These are phyloP conservation scores for Rhizophora apiculata DNA, from an alignment of 345 rosid species.

Conservation along the genomic window DNA sequence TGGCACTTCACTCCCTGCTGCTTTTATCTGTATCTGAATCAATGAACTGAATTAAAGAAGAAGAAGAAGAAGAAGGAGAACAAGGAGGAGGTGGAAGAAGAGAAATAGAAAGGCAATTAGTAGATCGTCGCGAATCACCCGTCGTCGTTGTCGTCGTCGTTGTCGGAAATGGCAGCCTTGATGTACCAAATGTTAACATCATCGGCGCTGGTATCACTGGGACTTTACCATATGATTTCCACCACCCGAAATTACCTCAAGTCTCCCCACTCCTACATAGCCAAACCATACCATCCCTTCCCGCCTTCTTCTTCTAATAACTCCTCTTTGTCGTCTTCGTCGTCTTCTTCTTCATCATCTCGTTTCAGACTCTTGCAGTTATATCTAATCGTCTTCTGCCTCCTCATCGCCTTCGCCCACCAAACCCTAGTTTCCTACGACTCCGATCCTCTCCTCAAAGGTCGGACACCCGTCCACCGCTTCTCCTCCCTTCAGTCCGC, in stretches of 20 bases:
- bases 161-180: conserved; percentile 46
- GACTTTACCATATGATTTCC: conserved; percentile 71
- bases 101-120: not conserved
- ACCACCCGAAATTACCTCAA: conserved; percentile 58
- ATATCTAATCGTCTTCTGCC: conserved; percentile 52
- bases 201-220: conserved; percentile 55
- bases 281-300: conserved; percentile 70
- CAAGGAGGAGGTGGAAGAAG: too few species aligned
- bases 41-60: too few species aligned
- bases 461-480: conserved; percentile 79
- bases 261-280: conserved; percentile 67
- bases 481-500: conserved; percentile 78
- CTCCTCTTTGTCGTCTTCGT: not conserved
- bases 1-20: too few species aligned
- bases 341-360: not conserved
- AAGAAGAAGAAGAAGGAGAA: too few species aligned
- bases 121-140: not conserved
- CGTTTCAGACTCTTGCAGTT: conserved; percentile 56
- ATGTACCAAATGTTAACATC: conserved; percentile 64
- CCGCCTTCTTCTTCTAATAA: conserved; percentile 22
- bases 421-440: conserved; percentile 61
- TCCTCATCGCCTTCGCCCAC: conserved; percentile 62
- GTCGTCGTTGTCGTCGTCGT: too few species aligned
- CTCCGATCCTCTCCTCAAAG: conserved; percentile 80
- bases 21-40: too few species aligned